Conservation (phyloP, 2,329 filamentous ascomycete species). For the Beauveria caledonica region DNA sequence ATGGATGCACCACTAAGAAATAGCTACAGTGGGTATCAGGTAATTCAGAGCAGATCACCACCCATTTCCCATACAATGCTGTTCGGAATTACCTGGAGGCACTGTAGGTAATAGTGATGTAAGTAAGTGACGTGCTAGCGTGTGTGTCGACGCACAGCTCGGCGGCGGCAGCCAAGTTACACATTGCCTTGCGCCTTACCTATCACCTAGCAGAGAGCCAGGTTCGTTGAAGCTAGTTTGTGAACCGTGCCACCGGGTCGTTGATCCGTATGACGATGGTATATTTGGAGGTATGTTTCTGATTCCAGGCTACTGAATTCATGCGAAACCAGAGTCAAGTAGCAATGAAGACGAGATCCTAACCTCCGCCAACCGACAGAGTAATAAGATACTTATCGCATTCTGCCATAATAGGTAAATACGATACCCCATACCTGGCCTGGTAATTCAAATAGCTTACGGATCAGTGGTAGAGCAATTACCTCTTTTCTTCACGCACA, state of each 20-base stretch:
- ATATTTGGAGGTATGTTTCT: not conserved
- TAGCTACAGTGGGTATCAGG: no score
- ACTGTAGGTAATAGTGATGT: no score
- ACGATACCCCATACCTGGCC: not conserved
- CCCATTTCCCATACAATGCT: no score
- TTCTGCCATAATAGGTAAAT: not conserved
- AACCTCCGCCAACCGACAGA: not conserved
- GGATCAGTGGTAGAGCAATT: not conserved
- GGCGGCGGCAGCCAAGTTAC: not conserved
- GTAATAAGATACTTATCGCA: not conserved
- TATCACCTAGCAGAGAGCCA: not conserved
- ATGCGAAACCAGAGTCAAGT: no score
- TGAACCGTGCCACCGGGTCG: not conserved
- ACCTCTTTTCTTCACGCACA: not conserved
- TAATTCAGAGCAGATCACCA: no score
- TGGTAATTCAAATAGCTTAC: not conserved
- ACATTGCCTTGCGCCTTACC: not conserved
- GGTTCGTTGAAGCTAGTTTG: not conserved
- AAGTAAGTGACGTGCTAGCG: not conserved
- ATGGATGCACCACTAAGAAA: not conserved
- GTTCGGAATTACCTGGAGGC: no score
- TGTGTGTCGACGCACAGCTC: not conserved
- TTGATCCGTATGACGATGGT: not conserved
- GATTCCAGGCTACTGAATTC: no score
- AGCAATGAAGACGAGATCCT: not conserved